Evolutionary conservation across 2,329 filamentous ascomycete species (phyloP).

Genomic region (Basipetospora chlamydospora): DNA sequence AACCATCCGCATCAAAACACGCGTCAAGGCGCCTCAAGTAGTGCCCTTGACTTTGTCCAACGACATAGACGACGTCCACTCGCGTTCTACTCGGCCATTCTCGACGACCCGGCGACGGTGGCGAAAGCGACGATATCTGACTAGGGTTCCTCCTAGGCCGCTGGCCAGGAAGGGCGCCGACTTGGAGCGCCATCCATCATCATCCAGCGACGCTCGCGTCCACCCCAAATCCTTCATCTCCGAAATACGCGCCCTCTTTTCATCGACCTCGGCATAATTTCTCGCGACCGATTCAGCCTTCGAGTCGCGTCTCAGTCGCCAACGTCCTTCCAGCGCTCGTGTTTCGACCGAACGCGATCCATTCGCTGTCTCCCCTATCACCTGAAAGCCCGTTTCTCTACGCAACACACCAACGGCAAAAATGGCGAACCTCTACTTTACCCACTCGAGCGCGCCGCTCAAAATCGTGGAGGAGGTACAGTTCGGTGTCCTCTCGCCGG

Average conservation of each 20-base stretch:
- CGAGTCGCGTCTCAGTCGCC: neutral
- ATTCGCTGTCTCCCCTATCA: neutral
- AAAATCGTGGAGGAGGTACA: slow-evolving; percentile 98
- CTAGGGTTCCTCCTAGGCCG: slow-evolving; percentile 31
- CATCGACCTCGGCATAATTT: too few species aligned
- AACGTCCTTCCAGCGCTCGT: neutral
- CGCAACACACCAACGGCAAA: slow-evolving; percentile 22
- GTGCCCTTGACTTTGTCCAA: slow-evolving; percentile 12
- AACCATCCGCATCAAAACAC: slow-evolving; percentile 30
- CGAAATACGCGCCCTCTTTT: too few species aligned
- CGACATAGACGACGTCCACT: neutral
- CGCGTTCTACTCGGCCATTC: slow-evolving; percentile 19
- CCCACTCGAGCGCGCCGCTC: slow-evolving; percentile 86
- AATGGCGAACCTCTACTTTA: slow-evolving; percentile 88
- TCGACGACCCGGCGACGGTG: slow-evolving; percentile 22
- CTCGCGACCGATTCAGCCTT: neutral
- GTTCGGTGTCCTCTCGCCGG: slow-evolving; percentile 91
- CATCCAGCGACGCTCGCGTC: slow-evolving; percentile 14
- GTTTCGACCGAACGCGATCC: neutral
- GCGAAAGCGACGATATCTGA: slow-evolving; percentile 28
- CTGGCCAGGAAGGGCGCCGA: slow-evolving; percentile 28
- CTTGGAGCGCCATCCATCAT: slow-evolving; percentile 26
- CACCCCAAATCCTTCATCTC: too few species aligned
- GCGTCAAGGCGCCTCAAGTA: slow-evolving; percentile 34
- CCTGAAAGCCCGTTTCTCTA: neutral